A percentile compares a stretch with the other conserved stretches of the same genome.
These are phyloP conservation scores for Plasmopara viticola DNA, from an alignment of 352 stramenopile genomes.

Conservation along the genomic window DNA sequence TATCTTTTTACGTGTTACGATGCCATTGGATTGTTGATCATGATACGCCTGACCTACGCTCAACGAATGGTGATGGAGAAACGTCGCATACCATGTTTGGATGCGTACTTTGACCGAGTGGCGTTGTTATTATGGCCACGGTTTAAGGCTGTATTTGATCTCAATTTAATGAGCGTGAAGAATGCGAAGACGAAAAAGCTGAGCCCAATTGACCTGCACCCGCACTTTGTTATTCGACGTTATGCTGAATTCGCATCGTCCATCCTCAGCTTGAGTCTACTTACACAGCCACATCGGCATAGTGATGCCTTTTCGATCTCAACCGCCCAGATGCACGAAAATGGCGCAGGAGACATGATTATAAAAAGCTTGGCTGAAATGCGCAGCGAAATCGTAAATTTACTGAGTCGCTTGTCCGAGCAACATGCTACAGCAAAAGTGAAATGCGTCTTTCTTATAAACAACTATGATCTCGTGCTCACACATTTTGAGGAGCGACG, in stretches of 20 bases:
- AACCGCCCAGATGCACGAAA: constrained; percentile 74
- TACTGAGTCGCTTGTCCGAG: constrained; percentile 83
- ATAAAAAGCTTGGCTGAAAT: constrained; percentile 87
- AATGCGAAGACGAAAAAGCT: constrained; percentile 86
- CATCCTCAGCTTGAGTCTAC: constrained; percentile 89
- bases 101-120: constrained; percentile 95
- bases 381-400: constrained; percentile 72
- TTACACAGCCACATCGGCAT: constrained; percentile 39
- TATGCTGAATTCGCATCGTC: constrained; percentile 97
- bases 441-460: constrained; percentile 96
- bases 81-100: constrained; percentile 85
- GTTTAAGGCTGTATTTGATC: constrained; percentile 95
- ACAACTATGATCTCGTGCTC: constrained; percentile 96
- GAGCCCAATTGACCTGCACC: constrained; percentile 91
- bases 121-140: constrained; percentile 95
- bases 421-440: constrained; percentile 91
- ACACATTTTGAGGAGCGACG: constrained; percentile 93
- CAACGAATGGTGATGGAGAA: constrained; percentile 82
- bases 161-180: constrained; percentile 91
- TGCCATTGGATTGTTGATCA: constrained; percentile 95
- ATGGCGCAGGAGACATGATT: constrained; percentile 90
- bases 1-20: constrained; percentile 97
- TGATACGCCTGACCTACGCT: constrained; percentile 95
- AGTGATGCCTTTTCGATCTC: constrained; percentile 37
- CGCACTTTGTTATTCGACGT: constrained; percentile 94